Base-by-base conservation (phyloP, 768 basidiomycete genomes). In the Tylopilus subfusipes region DNA sequence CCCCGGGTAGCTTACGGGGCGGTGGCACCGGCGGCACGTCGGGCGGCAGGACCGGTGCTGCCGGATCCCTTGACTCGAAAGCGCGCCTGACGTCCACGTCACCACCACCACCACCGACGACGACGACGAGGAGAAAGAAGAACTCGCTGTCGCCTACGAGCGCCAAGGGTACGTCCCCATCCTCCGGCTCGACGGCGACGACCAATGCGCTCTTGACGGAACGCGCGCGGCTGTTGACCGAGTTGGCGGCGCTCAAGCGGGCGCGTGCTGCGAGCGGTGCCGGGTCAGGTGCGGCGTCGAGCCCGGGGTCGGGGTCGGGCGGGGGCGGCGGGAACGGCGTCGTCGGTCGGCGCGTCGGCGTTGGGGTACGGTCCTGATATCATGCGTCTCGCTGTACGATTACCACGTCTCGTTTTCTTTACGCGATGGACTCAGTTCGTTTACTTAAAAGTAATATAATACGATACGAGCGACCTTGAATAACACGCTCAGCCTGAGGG, bases 201-300 rank as follows among this genome's bases (percentile, higher is more conserved):
- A 83, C 81, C 2, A 67, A 79, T 18, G 72, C 78, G 13, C 73
- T 88, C 8, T 55, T 86, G 18, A 78, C 80, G 16, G 82, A 86
- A 58, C 80, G 85, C 0, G 82, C 84, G 0, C 70, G 75, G 36
- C 63, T 87, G 22, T 65, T 84, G 42, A 76, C 75, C 5, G 81
- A 83, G 63, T 64, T 87, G 12, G 82, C 83, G 0, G 73, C 71
- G 12, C 59, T 84, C 34, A 74, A 75, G 42, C 64, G 56, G 16
- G 66, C 52, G 12, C 60, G 60, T 13, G 55, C 56, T 10, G 42
- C 52, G 31, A 65, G 60, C 21, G 40, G 48, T 22, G 42, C 44
- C 3, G 16, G 40, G 42, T 8, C 36, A 8, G n/a, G 38, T 18
- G 6, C 18, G 36, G 5, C 5, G 18, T 36, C 36, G 36, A 36